Conservation (phyloP, 1,284 basidiomycete genomes). For the Moesziomyces antarcticus region DNA sequence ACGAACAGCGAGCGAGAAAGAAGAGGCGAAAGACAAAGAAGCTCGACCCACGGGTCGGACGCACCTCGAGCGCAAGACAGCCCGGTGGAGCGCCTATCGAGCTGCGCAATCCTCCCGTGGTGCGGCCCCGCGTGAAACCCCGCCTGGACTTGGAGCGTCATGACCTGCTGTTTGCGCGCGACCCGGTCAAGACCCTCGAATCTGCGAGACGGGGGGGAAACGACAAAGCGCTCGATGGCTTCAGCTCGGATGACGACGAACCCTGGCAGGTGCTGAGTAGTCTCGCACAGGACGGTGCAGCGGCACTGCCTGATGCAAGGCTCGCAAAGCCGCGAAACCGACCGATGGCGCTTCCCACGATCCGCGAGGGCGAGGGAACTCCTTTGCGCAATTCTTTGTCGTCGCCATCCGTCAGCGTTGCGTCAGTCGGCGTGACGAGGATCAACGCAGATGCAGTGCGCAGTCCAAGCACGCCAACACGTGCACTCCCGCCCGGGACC, state of each 20-base stretch:
- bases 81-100: conserved; percentile 1
- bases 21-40: conserved; percentile 34
- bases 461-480: conserved; percentile 20
- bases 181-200: conserved; percentile 9
- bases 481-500: neutral
- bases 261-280: conserved; percentile 19
- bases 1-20: neutral
- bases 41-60: conserved; percentile 28
- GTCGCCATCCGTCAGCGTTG: conserved; percentile 11
- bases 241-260: conserved; percentile 18
- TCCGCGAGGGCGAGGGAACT: neutral
- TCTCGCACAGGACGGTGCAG: conserved; percentile 11
- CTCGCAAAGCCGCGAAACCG: conserved; percentile 15
- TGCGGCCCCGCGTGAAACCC: conserved; percentile 20
- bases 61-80: conserved; percentile 3
- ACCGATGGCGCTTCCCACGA: neutral
- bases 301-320: conserved; percentile 11
- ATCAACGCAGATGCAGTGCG: conserved; percentile 4
- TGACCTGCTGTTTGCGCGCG: conserved; percentile 40
- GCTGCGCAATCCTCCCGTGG: conserved; percentile 41
- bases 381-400: conserved; percentile 1
- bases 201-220: neutral
- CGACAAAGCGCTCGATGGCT: neutral
- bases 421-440: conserved; percentile 7
- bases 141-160: conserved; percentile 46